These are phyloP conservation scores for Aschersonia sp. DNA, from an alignment of 2,329 filamentous ascomycete species.

Conservation along the genomic window DNA sequence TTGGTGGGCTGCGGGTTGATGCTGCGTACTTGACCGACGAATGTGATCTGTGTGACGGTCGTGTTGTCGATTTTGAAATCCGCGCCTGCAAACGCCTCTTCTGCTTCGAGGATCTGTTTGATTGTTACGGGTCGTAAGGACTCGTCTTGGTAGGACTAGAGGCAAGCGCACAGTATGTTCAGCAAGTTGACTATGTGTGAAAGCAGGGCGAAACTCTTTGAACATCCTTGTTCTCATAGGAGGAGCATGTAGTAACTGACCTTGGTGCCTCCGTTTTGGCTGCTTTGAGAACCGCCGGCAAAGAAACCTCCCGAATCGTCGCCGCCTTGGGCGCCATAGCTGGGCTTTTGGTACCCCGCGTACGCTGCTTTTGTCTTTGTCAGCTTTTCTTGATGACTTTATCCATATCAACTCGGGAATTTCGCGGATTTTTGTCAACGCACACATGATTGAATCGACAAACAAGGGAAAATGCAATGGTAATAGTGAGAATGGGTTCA, in stretches of 20 bases:
- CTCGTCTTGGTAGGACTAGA: slow-evolving; percentile 57
- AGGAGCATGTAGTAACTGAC: slow-evolving; percentile 13
- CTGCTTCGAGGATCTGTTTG: slow-evolving; percentile 80
- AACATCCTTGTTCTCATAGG: not conserved
- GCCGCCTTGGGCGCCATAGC: slow-evolving; percentile 39
- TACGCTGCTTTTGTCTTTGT: slow-evolving; percentile 28
- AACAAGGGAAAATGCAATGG: too few relatives aligned
- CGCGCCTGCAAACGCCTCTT: slow-evolving; percentile 55
- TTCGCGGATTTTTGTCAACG: slow-evolving; percentile 1
- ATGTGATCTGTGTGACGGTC: slow-evolving; percentile 57
- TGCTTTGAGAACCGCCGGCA: slow-evolving; percentile 42
- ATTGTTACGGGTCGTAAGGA: slow-evolving; percentile 88
- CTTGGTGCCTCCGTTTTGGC: slow-evolving; percentile 37
- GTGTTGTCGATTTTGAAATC: slow-evolving; percentile 74
- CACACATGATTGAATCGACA: slow-evolving; percentile 17
- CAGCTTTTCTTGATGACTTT: slow-evolving; percentile 1
- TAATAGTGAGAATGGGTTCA: too few relatives aligned
- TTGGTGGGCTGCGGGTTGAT: slow-evolving; percentile 81
- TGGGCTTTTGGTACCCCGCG: slow-evolving; percentile 28
- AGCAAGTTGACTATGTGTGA: too few relatives aligned
- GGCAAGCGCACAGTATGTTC: not conserved
- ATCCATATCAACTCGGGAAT: not conserved
- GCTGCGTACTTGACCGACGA: slow-evolving; percentile 82
- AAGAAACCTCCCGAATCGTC: slow-evolving; percentile 50
- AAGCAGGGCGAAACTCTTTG: too few relatives aligned